Conservation (phyloP, 108 stramenopile species). For the Stephanodiscus minutulus region DNA sequence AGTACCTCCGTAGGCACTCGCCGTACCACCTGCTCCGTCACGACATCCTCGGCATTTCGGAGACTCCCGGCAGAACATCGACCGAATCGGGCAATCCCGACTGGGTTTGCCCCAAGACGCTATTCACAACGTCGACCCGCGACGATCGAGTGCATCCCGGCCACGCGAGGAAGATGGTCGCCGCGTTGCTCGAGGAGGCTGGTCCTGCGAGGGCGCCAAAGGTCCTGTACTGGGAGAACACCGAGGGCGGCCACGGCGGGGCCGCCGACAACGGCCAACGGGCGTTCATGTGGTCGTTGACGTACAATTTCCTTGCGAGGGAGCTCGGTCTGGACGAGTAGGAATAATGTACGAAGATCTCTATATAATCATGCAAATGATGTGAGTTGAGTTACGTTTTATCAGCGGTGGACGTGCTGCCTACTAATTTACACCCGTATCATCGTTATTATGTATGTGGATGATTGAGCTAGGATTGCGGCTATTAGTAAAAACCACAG, state of each 20-base stretch:
- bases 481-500: too few relatives aligned
- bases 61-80: neutral
- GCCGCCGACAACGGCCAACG: conserved; percentile 83
- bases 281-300: conserved; percentile 58
- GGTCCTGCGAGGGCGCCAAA: conserved; percentile 50
- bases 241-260: conserved; percentile 85
- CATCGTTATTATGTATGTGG: too few relatives aligned
- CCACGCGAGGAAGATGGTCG: conserved; percentile 87
- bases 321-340: neutral
- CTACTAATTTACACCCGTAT: too few relatives aligned
- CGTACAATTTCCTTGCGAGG: conserved; percentile 30
- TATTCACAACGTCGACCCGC: conserved; percentile 81
- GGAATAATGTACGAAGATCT: too few relatives aligned
- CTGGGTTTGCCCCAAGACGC: conserved; percentile 60
- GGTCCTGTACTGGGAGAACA: conserved; percentile 76
- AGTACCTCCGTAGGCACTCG: conserved; percentile 75
- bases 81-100: conserved; percentile 11
- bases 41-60: conserved; percentile 17
- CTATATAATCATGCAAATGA: too few relatives aligned
- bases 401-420: too few relatives aligned
- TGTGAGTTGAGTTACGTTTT: too few relatives aligned
- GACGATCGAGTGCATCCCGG: conserved; percentile 93
- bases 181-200: conserved; percentile 46
- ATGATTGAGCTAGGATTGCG: too few relatives aligned
- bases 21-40: conserved; percentile 67